Evolutionary conservation across 495 filamentous ascomycete genomes (phyloP).

Genomic region (Aspergillus coremiiformis): DNA sequence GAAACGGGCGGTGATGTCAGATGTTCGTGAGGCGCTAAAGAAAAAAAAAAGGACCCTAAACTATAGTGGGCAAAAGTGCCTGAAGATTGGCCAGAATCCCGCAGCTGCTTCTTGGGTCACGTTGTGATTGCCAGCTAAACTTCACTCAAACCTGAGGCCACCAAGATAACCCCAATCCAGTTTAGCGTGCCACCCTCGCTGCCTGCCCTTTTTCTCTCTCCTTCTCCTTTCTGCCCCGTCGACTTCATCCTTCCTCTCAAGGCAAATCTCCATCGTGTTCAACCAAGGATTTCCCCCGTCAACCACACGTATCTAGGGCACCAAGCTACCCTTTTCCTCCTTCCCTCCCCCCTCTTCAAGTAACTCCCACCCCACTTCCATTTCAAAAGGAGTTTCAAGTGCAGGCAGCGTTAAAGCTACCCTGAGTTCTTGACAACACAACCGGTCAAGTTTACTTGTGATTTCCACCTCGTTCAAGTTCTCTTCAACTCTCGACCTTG

Average conservation of each 20-base stretch:
- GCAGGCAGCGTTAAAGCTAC: constrained; percentile 35
- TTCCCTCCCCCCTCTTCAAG: constrained; percentile 26
- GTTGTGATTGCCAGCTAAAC: neutral
- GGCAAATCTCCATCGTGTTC: constrained; percentile 21
- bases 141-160: constrained; percentile 1
- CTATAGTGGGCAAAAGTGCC: neutral
- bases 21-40: neutral
- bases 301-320: constrained; percentile 65
- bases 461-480: constrained; percentile 10
- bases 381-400: constrained; percentile 14
- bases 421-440: constrained; percentile 36
- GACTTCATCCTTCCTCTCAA: constrained; percentile 23
- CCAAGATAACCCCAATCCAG: constrained; percentile 4
- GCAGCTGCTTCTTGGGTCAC: neutral
- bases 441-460: constrained; percentile 19
- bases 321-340: constrained; percentile 74
- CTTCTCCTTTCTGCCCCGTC: constrained; percentile 24
- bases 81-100: constrained; percentile 1
- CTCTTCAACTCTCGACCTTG: constrained; percentile 20
- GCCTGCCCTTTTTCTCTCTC: constrained; percentile 25
- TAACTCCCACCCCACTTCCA: constrained; percentile 1
- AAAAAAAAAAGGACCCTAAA: neutral
- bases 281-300: constrained; percentile 24
- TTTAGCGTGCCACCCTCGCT: constrained; percentile 8
- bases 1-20: constrained; percentile 4